Percentiles rank a stretch among this genome's conserved stretches.
Conservation (phyloP, 148 eudicot genomes). For the Bassia scoparia region DNA sequence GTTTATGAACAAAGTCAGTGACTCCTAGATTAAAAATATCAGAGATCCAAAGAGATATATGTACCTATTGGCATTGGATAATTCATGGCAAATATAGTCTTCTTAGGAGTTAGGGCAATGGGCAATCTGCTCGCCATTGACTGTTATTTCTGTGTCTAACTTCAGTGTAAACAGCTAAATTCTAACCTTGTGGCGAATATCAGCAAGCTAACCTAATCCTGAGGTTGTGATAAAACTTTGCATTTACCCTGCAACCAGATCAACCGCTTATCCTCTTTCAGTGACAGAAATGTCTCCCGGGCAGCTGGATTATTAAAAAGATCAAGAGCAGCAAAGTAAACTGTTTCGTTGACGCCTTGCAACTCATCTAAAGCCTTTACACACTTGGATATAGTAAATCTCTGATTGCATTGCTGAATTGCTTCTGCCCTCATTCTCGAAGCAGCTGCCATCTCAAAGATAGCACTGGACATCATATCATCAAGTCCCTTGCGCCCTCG, state of each 20-base stretch:
- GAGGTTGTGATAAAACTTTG: slow-evolving; percentile 11
- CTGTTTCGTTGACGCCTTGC: slow-evolving; percentile 40
- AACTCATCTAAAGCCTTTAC: slow-evolving; percentile 53
- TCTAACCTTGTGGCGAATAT: slow-evolving; percentile 12
- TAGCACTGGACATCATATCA: slow-evolving; percentile 50
- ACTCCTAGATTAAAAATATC: neutral
- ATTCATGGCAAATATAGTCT: neutral
- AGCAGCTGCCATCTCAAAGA: slow-evolving; percentile 67
- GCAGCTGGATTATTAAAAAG: slow-evolving; percentile 46
- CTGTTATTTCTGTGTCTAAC: neutral
- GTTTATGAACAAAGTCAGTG: neutral
- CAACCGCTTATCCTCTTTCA: slow-evolving; percentile 53
- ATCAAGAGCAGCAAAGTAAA: slow-evolving; percentile 61
- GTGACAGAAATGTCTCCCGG: slow-evolving; percentile 61
- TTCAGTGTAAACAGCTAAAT: slow-evolving; percentile 7
- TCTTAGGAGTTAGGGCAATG: too few relatives aligned
- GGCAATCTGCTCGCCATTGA: slow-evolving; percentile 6
- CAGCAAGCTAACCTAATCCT: slow-evolving; percentile 3
- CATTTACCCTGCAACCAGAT: slow-evolving; percentile 64
- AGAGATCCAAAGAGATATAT: neutral
- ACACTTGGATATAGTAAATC: slow-evolving; percentile 48
- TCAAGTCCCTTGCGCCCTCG: slow-evolving; percentile 64
- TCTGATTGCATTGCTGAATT: slow-evolving; percentile 38
- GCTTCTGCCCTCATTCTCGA: slow-evolving; percentile 64
- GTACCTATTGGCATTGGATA: neutral